Evolutionary conservation across 352 stramenopile species (phyloP).

Genomic region (Pythium apleroticum): DNA sequence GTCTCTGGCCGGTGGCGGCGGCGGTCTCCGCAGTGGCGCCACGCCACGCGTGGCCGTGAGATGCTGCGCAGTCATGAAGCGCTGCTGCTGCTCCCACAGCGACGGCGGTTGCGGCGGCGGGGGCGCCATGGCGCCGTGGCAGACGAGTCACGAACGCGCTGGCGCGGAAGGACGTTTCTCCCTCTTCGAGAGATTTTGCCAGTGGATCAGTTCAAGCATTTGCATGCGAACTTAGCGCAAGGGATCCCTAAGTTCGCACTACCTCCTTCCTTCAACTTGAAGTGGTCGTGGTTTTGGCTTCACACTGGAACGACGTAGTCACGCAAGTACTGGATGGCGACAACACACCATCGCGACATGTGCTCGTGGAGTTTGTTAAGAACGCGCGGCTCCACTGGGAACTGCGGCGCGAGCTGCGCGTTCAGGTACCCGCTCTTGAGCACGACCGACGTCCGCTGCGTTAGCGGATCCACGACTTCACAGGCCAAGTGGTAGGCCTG

Average conservation of each 20-base stretch:
- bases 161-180: no score
- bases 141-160: no score
- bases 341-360: neutral
- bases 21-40: neutral
- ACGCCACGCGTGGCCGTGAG: neutral
- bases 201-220: no score
- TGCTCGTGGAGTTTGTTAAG: neutral
- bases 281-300: no score
- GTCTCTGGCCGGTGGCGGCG: neutral
- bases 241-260: no score
- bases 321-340: slow-evolving; percentile 10
- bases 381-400: neutral
- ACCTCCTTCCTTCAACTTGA: no score
- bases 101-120: no score
- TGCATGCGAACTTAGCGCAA: neutral
- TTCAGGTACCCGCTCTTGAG: neutral
- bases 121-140: no score
- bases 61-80: neutral
- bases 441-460: slow-evolving; percentile 2
- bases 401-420: neutral
- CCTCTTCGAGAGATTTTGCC: no score
- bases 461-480: neutral
- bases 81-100: neutral
- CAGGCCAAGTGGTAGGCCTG: slow-evolving; percentile 12
- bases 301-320: slow-evolving; percentile 7